Evolutionary conservation across 495 filamentous ascomycete genomes (phyloP), one percentile per base, ranked within the genome.

Genomic region (Apodospora peruviana): DNA sequence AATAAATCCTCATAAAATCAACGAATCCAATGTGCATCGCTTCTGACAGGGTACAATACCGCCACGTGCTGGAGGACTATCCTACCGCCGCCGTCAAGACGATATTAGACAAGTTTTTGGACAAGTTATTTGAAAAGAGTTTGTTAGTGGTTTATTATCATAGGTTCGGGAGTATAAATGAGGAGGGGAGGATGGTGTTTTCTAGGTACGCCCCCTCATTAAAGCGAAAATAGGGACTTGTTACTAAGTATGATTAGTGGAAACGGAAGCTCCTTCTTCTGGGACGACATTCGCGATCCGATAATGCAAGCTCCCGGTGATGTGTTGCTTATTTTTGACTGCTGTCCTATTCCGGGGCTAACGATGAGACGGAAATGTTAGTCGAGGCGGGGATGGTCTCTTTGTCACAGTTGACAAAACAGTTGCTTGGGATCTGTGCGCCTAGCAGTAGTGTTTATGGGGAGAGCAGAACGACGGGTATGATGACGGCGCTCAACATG

Each of bases 201-300:
- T 42, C 32, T 2, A 62, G 58, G 58, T 60, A 38, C 12, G 49
- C n/a, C n/a, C n/a, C n/a, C n/a, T n/a, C n/a, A n/a, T n/a, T n/a
- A n/a, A n/a, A n/a, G n/a, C n/a, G n/a, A n/a, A n/a, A n/a, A n/a
- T n/a, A n/a, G n/a, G n/a, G n/a, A n/a, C n/a, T n/a, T n/a, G n/a
- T n/a, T n/a, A n/a, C n/a, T n/a, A n/a, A n/a, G n/a, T n/a, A n/a
- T n/a, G n/a, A n/a, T n/a, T n/a, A n/a, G n/a, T n/a, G n/a, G n/a
- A n/a, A n/a, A n/a, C n/a, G n/a, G n/a, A n/a, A n/a, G n/a, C n/a
- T n/a, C 23, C 4, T 59, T 62, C 50, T 60, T 53, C 48, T 64
- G 59, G 61, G 53, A 62, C 19, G 61, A 64, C 44, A 48, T 64
- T 16, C 46, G 61, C 12, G 59, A 62, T 21, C 53, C 61, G 4